Evolutionary conservation across 306 rosid species (phyloP).

Genomic region (Quercus variabilis): DNA sequence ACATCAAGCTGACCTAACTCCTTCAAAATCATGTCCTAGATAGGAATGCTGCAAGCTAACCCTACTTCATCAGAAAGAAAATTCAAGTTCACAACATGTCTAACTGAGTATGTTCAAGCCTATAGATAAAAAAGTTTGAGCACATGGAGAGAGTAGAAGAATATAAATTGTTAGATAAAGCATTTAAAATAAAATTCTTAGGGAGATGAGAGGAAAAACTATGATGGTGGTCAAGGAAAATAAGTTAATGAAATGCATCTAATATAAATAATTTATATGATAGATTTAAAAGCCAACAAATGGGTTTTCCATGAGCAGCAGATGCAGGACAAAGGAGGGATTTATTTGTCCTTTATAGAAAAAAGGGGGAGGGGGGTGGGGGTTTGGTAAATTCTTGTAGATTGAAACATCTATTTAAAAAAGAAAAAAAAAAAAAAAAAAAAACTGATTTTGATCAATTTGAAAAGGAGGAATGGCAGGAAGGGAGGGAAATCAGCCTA

Average conservation of each 20-base stretch:
- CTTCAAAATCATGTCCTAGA: background rate
- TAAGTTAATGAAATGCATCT: background rate
- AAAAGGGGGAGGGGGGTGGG: too few species aligned
- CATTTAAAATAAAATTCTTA: background rate
- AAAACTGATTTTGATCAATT: background rate
- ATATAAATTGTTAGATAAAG: background rate
- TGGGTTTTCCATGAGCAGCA: background rate
- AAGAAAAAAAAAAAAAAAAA: background rate
- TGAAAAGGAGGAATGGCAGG: background rate
- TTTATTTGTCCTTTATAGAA: too few species aligned
- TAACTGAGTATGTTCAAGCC: background rate
- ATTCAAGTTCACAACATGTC: background rate
- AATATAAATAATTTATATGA: background rate
- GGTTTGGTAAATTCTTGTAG: background rate
- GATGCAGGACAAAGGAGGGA: background rate
- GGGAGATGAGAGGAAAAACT: background rate
- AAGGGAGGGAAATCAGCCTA: background rate
- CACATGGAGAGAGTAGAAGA: background rate
- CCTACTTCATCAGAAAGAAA: background rate
- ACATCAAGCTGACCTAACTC: background rate
- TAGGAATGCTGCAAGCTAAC: background rate
- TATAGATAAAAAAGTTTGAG: background rate
- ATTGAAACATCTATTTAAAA: background rate
- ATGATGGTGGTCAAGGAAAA: background rate
- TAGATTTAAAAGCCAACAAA: background rate